Evolutionary conservation across 148 eudicot species (phyloP).

Genomic region (Camellia sinensis): DNA sequence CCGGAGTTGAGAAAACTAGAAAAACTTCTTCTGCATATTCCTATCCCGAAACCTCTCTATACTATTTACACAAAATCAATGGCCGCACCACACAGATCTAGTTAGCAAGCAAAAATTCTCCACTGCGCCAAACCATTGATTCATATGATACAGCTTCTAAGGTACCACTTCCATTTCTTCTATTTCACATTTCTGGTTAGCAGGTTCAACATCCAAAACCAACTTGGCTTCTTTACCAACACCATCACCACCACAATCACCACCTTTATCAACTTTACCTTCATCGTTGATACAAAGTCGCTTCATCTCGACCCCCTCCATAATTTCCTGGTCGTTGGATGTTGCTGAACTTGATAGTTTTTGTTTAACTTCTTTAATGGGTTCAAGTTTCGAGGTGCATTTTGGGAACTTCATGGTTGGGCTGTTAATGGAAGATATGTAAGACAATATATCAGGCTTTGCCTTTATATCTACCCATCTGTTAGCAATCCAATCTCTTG

Average conservation of each 20-base stretch:
- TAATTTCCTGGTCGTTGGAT: neutral
- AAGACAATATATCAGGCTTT: slow-evolving; percentile 26
- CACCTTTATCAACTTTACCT: neutral
- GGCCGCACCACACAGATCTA: slow-evolving; percentile 6
- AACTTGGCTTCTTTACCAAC: slow-evolving; percentile 11
- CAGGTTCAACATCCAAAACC: slow-evolving; percentile 9
- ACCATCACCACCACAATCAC: slow-evolving; percentile 1
- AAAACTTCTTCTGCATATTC: slow-evolving; percentile 4
- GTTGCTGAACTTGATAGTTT: neutral
- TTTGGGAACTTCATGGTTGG: neutral
- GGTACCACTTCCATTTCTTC: slow-evolving; percentile 8
- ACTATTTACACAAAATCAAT: neutral
- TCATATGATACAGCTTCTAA: neutral
- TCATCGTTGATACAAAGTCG: neutral
- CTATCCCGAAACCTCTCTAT: neutral
- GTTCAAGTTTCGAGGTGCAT: slow-evolving; percentile 21
- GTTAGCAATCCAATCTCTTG: slow-evolving; percentile 47
- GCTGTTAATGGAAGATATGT: slow-evolving; percentile 17
- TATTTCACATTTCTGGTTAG: slow-evolving; percentile 11
- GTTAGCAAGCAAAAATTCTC: slow-evolving; percentile 3
- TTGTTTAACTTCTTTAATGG: slow-evolving; percentile 12
- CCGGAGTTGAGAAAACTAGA: neutral
- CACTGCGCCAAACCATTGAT: neutral
- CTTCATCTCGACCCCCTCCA: slow-evolving; percentile 1
- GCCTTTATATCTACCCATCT: slow-evolving; percentile 35